phyloP scores from a whole-genome alignment of 164 flowering plant genomes.

The Liquidambar formosana region DNA sequence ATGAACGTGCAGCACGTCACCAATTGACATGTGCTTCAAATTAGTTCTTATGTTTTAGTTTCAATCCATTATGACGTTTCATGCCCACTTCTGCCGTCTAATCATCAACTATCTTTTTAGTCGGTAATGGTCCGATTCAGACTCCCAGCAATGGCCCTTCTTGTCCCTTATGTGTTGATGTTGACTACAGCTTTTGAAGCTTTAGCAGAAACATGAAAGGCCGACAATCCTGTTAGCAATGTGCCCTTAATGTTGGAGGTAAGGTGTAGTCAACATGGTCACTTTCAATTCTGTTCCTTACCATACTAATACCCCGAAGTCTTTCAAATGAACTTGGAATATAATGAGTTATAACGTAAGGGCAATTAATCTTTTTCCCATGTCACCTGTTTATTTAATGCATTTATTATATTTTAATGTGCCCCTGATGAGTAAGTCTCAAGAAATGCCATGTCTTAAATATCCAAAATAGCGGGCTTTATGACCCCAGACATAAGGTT shows the following conservation, averaged over 20 bases:
- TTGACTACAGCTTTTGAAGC: slow-evolving; percentile 65
- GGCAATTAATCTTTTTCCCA: too few species aligned
- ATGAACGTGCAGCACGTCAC: too few species aligned
- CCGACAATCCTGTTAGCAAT: slow-evolving; percentile 50
- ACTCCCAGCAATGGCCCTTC: slow-evolving; percentile 31
- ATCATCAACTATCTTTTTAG: slow-evolving; percentile 4
- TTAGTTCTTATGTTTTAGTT: neutral
- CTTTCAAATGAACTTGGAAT: too few species aligned
- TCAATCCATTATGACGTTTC: neutral
- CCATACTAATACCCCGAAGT: too few species aligned
- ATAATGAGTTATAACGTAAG: too few species aligned
- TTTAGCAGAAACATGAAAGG: slow-evolving; percentile 84
- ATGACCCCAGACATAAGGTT: too few species aligned
- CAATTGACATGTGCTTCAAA: neutral
- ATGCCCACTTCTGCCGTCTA: neutral
- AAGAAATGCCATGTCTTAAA: too few species aligned
- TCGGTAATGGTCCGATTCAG: slow-evolving; percentile 34
- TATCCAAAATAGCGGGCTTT: too few species aligned
- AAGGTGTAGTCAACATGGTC: slow-evolving; percentile 8
- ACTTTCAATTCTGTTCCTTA: too few species aligned
- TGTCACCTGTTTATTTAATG: too few species aligned
- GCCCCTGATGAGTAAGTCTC: too few species aligned
- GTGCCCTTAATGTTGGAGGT: slow-evolving; percentile 97
- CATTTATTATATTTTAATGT: too few species aligned
- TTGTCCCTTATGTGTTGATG: slow-evolving; percentile 46